Conservation (phyloP, 306 rosid species). For the Cucurbita maxima region DNA sequence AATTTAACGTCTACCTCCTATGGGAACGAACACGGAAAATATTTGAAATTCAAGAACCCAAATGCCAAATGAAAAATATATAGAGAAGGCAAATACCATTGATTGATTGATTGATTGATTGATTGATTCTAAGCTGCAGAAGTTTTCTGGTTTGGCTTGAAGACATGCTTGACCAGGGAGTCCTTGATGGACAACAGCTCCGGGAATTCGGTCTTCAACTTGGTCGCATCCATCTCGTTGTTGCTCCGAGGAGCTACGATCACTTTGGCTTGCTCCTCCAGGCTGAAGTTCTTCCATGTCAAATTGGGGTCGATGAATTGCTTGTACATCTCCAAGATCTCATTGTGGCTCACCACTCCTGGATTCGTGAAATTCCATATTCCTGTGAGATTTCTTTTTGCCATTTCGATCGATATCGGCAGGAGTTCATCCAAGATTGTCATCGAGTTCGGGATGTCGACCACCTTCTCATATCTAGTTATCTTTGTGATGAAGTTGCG, state of each 20-base stretch:
- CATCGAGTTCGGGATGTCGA: constrained; percentile 82
- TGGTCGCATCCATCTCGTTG: constrained; percentile 61
- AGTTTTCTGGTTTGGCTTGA: constrained; percentile 48
- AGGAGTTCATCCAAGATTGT: constrained; percentile 75
- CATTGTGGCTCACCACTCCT: constrained; percentile 91
- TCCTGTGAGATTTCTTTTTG: constrained; percentile 77
- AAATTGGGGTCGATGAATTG: constrained; percentile 54
- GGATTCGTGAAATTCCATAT: constrained; percentile 85
- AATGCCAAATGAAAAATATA: background rate
- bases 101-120: background rate
- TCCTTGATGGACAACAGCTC: constrained; percentile 70
- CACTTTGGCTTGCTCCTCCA: constrained; percentile 90
- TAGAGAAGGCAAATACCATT: background rate
- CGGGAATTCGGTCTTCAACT: constrained; percentile 61
- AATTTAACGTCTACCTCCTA: background rate
- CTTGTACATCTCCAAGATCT: constrained; percentile 62
- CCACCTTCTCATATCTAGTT: constrained; percentile 65
- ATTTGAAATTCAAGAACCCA: background rate
- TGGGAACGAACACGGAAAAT: background rate
- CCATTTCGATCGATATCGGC: constrained; percentile 77
- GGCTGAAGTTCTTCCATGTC: constrained; percentile 57
- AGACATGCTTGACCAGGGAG: constrained; percentile 63
- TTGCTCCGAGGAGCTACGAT: constrained; percentile 75
- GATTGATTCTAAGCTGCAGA: constrained; percentile 15
- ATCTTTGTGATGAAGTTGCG: constrained; percentile 88